phyloP scores from a whole-genome alignment of 1,139 yeast species.

The Sugiyamaella castrensis region DNA sequence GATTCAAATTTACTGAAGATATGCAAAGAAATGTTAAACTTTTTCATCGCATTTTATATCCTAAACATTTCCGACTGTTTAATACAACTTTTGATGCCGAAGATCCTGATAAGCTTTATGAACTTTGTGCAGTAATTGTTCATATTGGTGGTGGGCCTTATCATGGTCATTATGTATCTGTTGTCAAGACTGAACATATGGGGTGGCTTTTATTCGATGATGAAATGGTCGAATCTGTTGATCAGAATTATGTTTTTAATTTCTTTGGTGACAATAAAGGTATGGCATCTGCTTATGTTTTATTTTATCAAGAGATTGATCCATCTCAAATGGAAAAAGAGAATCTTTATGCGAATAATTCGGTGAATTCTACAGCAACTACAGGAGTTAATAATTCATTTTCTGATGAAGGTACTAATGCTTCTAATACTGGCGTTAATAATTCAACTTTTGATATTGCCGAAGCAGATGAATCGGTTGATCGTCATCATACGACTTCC shows the following conservation, averaged over 20 bases:
- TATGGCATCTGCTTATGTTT: slow-evolving; percentile 84
- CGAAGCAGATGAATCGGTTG: neutral
- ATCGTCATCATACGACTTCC: neutral
- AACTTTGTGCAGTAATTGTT: slow-evolving; percentile 79
- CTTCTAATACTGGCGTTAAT: slow-evolving; percentile 12
- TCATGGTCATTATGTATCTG: slow-evolving; percentile 92
- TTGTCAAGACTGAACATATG: slow-evolving; percentile 72
- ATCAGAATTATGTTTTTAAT: slow-evolving; percentile 75
- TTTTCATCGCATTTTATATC: slow-evolving; percentile 81
- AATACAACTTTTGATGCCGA: slow-evolving; percentile 63
- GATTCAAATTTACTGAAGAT: slow-evolving; percentile 88
- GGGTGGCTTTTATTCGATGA: slow-evolving; percentile 96
- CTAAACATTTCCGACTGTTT: slow-evolving; percentile 67
- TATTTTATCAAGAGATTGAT: slow-evolving; percentile 58
- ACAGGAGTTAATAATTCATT: slow-evolving; percentile 7
- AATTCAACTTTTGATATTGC: slow-evolving; percentile 4
- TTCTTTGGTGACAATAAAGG: slow-evolving; percentile 91
- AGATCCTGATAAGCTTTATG: slow-evolving; percentile 60
- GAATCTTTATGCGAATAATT: slow-evolving; percentile 29
- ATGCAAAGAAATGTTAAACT: slow-evolving; percentile 80
- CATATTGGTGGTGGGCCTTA: slow-evolving; percentile 98
- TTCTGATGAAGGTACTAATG: slow-evolving; percentile 2
- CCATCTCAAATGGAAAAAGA: slow-evolving; percentile 29
- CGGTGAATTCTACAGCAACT: slow-evolving; percentile 6
- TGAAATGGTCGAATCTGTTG: slow-evolving; percentile 88